Conservation (phyloP, 768 basidiomycete genomes). For the Pseudohyphozyma bogoriensis region DNA sequence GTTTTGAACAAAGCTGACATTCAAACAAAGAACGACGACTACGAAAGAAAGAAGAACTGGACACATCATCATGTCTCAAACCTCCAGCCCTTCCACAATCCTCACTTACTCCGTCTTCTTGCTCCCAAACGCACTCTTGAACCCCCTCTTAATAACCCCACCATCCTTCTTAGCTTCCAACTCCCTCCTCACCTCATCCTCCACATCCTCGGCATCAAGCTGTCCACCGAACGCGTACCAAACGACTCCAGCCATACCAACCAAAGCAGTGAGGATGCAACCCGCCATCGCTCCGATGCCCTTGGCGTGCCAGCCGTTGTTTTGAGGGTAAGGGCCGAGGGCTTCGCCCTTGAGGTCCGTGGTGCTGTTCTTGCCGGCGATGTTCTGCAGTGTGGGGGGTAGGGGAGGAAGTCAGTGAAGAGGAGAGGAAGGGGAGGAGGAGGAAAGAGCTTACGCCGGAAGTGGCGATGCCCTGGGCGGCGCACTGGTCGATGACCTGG, state of each 20-base stretch:
- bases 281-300: conserved; percentile 41
- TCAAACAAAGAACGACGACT: no score
- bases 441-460: conserved; percentile 43
- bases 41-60: no score
- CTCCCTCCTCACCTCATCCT: conserved; percentile 59
- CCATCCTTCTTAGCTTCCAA: conserved; percentile 47
- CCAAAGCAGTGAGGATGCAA: conserved; percentile 66
- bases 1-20: no score
- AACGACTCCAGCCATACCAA: conserved; percentile 58
- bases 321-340: conserved; percentile 6
- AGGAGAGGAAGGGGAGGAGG: background rate
- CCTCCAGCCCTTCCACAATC: background rate
- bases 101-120: background rate
- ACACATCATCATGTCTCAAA: no score
- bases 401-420: background rate
- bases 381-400: conserved; percentile 45
- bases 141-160: background rate
- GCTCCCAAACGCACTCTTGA: background rate
- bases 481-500: conserved; percentile 61
- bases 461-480: conserved; percentile 48
- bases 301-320: background rate
- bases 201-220: conserved; percentile 69
- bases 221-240: conserved; percentile 55
- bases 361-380: conserved; percentile 54
- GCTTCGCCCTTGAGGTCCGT: conserved; percentile 14